Evolutionary conservation across 169 alveolate species (phyloP), one percentile per base, ranked within the genome.

Genomic region (Eimeria falciformis): DNA sequence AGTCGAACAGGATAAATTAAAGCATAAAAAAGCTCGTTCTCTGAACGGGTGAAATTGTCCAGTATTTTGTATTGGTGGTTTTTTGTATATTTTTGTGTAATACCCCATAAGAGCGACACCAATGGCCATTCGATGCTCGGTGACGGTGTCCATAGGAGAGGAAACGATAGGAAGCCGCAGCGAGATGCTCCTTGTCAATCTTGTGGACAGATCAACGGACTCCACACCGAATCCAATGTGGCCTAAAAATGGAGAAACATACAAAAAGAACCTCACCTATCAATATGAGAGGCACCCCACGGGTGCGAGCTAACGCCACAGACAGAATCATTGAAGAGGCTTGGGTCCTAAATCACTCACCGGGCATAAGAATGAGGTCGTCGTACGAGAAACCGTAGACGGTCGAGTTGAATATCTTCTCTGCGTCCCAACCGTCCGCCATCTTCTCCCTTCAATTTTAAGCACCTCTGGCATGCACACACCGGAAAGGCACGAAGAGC

Each of bases 121-220:
- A 46, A 96, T 96, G 29, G 99, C 98, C 99, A 98, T 98, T 56
- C 95, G 91, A 53, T 97, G 95, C 94, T 97, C 99, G 4, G 99
- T 98, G 84, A 98, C 99, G 5, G 99, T 97, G 94, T 97, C 99
- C 99, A 97, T 97, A 40, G 99, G 99, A 7, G 99, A 96, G 23
- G 99, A 97, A 53, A 97, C 96, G 18, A 97, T 79, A 7, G 99
- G 99, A 21, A 96, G 95, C 47, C 95, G 97, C 84, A 97, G 90
- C 23, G 87, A 68, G 83, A 97, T 95, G 77, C 94, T 94, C 89
- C 94, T 94, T 50, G 98, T 96, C 45, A 97, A 56, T 29, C 95
- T 92, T 3, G 97, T 92, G 27, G 95, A 47, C 71, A 97, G 91
- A 29, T 95, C 96, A 46, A 97, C 98, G 18, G 94, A 96, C 46